A percentile compares a stretch with the other conserved stretches of the same genome.
Conservation (phyloP, 2,329 filamentous ascomycete genomes). For the Paecilomyces fulvus region DNA sequence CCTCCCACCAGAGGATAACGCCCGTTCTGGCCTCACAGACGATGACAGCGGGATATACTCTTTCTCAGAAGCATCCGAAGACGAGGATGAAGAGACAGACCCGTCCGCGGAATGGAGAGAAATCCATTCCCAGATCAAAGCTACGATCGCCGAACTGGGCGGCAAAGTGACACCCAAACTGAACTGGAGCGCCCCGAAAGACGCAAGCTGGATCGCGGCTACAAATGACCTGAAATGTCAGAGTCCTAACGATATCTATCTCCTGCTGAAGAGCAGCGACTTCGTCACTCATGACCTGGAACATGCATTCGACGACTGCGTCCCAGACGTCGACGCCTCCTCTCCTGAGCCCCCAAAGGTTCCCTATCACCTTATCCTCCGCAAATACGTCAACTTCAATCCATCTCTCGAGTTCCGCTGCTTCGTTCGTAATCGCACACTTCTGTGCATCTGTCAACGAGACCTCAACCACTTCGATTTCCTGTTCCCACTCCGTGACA, state of each 20-base stretch:
- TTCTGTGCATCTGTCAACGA: conserved; percentile 79
- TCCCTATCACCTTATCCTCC: conserved; percentile 71
- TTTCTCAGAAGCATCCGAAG: conserved; percentile 39
- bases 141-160: conserved; percentile 70
- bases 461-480: conserved; percentile 90
- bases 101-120: conserved; percentile 53
- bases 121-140: conserved; percentile 67
- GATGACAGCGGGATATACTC: conserved; percentile 55
- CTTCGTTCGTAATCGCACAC: conserved; percentile 74
- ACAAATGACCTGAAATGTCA: conserved; percentile 90
- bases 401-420: conserved; percentile 90
- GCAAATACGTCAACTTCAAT: conserved; percentile 81
- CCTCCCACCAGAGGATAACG: conserved; percentile 49
- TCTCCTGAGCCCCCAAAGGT: conserved; percentile 36
- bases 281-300: conserved; percentile 92
- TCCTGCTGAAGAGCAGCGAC: conserved; percentile 87
- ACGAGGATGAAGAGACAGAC: conserved; percentile 51
- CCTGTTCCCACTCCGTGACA: conserved; percentile 57
- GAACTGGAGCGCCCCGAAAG: conserved; percentile 96
- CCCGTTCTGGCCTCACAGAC: conserved; percentile 22
- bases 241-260: conserved; percentile 81
- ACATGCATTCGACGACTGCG: conserved; percentile 77
- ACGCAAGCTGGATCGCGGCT: conserved; percentile 81
- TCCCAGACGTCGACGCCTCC: conserved; percentile 31
- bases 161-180: conserved; percentile 86